Evolutionary conservation across 306 rosid species (phyloP).

Genomic region (Begonia fuchsioides): DNA sequence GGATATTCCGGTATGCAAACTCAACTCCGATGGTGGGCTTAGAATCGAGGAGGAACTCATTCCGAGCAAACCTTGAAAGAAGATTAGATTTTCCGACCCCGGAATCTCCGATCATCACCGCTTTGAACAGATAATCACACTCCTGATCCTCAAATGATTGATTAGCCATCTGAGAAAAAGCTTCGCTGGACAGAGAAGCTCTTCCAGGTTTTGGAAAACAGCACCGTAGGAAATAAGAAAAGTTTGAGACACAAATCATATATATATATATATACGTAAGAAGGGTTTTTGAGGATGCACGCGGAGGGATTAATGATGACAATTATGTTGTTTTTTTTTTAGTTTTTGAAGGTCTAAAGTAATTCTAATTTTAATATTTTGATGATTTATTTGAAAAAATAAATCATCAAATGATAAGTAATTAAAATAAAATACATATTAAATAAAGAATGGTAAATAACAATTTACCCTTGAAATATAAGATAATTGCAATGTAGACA

Average conservation of each 20-base stretch:
- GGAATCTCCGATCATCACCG: conserved; percentile 73
- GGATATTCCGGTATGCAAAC: conserved; percentile 77
- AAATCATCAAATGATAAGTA: too few species aligned
- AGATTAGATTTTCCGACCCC: conserved; percentile 90
- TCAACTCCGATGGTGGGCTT: conserved; percentile 93
- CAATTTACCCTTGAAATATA: too few species aligned
- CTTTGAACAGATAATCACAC: conserved; percentile 79
- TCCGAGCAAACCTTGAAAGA: conserved; percentile 63
- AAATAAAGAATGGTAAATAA: too few species aligned
- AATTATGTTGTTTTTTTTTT: conserved; percentile 16
- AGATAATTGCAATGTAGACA: too few species aligned
- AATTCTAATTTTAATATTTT: neutral
- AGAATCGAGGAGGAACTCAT: conserved; percentile 63
- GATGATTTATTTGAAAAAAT: too few species aligned
- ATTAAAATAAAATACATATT: too few species aligned
- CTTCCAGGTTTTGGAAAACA: neutral
- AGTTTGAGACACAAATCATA: neutral
- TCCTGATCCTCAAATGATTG: conserved; percentile 46
- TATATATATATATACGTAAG: neutral
- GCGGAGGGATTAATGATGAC: conserved; percentile 26
- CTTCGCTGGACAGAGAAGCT: conserved; percentile 31
- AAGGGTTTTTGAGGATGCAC: conserved; percentile 28
- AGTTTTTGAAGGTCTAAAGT: neutral
- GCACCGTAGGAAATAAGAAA: neutral
- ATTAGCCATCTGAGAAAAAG: too few species aligned